Conservation (phyloP, 2,329 filamentous ascomycete genomes). For the Talaromyces sp. region DNA sequence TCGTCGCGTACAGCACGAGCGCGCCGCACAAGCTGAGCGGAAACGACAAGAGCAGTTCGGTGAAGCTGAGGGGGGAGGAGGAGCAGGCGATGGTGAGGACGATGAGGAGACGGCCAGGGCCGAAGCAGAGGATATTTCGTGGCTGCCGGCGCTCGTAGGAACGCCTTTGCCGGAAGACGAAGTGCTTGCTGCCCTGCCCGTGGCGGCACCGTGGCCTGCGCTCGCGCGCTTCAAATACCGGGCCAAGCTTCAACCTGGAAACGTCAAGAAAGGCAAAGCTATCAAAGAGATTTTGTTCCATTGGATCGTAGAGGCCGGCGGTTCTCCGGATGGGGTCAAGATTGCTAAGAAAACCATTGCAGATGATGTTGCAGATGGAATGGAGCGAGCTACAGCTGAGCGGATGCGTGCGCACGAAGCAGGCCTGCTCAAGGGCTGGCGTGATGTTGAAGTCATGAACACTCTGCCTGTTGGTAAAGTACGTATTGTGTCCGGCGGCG, state of each 20-base stretch:
- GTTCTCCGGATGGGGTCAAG: conserved; percentile 14
- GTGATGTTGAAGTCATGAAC: conserved; percentile 75
- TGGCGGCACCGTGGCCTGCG: conserved; percentile 60
- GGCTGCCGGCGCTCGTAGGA: conserved; percentile 64
- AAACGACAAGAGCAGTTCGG: conserved; percentile 69
- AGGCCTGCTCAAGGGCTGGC: conserved; percentile 76
- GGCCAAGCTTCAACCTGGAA: conserved; percentile 85
- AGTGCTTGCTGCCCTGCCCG: conserved; percentile 53
- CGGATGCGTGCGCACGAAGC: conserved; percentile 78
- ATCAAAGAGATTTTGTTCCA: conserved; percentile 81
- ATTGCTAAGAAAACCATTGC: conserved; percentile 37
- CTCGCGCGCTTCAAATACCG: conserved; percentile 78
- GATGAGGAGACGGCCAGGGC: conserved; percentile 49
- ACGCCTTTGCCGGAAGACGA: conserved; percentile 76
- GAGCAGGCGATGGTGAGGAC: conserved; percentile 53
- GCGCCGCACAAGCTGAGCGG: conserved; percentile 56
- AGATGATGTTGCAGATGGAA: conserved; percentile 10
- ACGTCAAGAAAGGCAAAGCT: conserved; percentile 89
- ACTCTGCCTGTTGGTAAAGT: conserved; percentile 74
- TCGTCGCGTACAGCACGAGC: conserved; percentile 71
- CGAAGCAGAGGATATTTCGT: conserved; percentile 47
- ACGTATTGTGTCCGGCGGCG: conserved; percentile 67
- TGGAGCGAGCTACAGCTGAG: conserved; percentile 55
- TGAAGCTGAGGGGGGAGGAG: conserved; percentile 55
- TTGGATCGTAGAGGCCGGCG: conserved; percentile 62